phyloP scores from a whole-genome alignment of 2,329 filamentous ascomycete genomes.

The Thelonectria rubi region DNA sequence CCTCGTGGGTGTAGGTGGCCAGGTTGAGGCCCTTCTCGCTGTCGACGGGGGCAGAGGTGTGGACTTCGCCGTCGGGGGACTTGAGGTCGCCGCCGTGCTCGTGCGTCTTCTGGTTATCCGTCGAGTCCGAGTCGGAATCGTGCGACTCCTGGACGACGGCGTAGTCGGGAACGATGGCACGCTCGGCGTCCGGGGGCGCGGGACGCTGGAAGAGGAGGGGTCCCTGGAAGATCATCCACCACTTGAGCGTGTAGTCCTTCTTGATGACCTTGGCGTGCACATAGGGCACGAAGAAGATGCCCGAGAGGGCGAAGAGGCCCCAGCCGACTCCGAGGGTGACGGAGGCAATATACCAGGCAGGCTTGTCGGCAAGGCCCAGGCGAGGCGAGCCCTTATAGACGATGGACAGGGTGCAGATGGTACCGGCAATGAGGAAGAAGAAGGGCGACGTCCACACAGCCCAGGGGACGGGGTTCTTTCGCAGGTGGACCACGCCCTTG shows the following conservation, averaged over 20 bases:
- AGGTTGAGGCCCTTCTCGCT: constrained; percentile 56
- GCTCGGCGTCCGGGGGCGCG: constrained; percentile 59
- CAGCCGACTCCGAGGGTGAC: constrained; percentile 72
- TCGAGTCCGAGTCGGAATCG: constrained; percentile 50
- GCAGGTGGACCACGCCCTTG: constrained; percentile 70
- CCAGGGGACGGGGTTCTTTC: constrained; percentile 76
- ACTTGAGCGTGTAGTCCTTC: constrained; percentile 71
- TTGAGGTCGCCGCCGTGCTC: constrained; percentile 49
- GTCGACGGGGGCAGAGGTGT: constrained; percentile 33
- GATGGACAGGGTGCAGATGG: constrained; percentile 78
- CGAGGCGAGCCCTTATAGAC: constrained; percentile 81
- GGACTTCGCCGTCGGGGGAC: constrained; percentile 43
- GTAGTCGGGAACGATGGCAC: constrained; percentile 75
- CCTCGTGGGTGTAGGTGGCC: constrained; percentile 54
- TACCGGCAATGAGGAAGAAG: constrained; percentile 80
- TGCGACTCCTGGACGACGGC: constrained; percentile 76
- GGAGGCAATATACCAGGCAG: constrained; percentile 70
- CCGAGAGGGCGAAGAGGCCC: constrained; percentile 67
- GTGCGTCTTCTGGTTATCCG: constrained; percentile 16
- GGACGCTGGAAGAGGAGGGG: constrained; percentile 72
- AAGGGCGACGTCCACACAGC: constrained; percentile 77
- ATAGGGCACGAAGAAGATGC: constrained; percentile 78
- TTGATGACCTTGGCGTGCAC: constrained; percentile 73
- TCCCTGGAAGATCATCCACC: constrained; percentile 69
- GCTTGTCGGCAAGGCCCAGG: constrained; percentile 55